A percentile compares a stretch with the other conserved stretches of the same genome.
phyloP scores from a whole-genome alignment of 2,329 filamentous ascomycete genomes.

The Apiospora arundinis region DNA sequence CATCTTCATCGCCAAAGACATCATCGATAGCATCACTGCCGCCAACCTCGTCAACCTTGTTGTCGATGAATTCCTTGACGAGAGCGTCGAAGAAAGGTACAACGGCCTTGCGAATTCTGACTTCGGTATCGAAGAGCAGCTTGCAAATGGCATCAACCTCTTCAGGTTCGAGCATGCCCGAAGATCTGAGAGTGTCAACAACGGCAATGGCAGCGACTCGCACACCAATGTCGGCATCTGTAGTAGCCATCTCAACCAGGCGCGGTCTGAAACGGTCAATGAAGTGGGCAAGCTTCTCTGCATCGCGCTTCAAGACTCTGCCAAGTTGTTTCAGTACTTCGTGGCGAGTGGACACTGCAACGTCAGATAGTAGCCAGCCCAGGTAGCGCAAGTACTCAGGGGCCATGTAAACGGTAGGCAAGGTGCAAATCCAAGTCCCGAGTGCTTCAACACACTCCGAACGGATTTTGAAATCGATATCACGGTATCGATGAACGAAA shows the following conservation, averaged over 20 bases:
- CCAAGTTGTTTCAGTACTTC: conserved; percentile 86
- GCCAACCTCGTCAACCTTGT: conserved; percentile 82
- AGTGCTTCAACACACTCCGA: conserved; percentile 87
- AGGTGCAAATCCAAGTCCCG: conserved; percentile 84
- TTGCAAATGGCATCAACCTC: conserved; percentile 90
- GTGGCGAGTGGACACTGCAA: conserved; percentile 73
- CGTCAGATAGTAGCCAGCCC: conserved; percentile 93
- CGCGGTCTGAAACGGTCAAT: conserved; percentile 89
- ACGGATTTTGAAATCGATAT: conserved; percentile 88
- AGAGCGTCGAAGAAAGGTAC: conserved; percentile 90
- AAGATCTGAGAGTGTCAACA: conserved; percentile 80
- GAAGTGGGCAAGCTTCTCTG: conserved; percentile 87
- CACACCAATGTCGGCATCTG: conserved; percentile 81
- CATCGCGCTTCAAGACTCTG: conserved; percentile 79
- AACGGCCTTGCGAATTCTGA: conserved; percentile 84
- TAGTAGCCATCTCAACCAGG: conserved; percentile 89
- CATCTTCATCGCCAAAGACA: conserved; percentile 71
- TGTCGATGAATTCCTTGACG: conserved; percentile 80
- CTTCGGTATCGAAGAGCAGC: conserved; percentile 87
- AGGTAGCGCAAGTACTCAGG: conserved; percentile 90
- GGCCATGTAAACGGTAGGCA: conserved; percentile 89
- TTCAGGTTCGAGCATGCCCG: conserved; percentile 85
- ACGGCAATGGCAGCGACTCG: conserved; percentile 82
- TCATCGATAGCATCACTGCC: conserved; percentile 81
- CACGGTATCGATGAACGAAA: conserved; percentile 94